Evolutionary conservation across 2,329 filamentous ascomycete species (phyloP).

Genomic region (Trichoderma asperellum): DNA sequence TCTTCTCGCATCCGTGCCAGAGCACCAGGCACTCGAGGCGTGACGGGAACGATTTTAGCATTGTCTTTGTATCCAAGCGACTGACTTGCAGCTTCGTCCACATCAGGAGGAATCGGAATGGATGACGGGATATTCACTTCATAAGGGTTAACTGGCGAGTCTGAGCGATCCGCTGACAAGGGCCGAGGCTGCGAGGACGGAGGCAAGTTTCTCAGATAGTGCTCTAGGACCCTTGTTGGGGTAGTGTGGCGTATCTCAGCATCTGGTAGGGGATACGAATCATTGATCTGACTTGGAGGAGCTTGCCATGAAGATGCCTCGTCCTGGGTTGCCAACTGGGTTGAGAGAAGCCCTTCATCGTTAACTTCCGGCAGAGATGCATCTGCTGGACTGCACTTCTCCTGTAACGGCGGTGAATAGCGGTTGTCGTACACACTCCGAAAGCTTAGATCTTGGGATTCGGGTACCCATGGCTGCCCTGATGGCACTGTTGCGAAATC

Average conservation of each 20-base stretch:
- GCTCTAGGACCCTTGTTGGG: conserved; percentile 55
- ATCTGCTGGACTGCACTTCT: not conserved
- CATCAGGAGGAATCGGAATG: conserved; percentile 31
- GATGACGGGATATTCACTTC: conserved; percentile 36
- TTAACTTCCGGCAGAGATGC: not conserved
- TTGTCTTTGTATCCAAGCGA: conserved; percentile 21
- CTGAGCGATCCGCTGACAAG: conserved; percentile 30
- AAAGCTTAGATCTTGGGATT: conserved; percentile 51
- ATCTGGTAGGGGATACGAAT: conserved; percentile 55
- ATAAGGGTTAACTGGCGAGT: not conserved
- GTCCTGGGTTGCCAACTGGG: conserved; percentile 10
- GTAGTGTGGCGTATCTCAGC: conserved; percentile 42
- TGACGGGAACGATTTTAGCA: conserved; percentile 37
- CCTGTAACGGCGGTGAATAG: conserved; percentile 39
- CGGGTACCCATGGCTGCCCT: conserved; percentile 36
- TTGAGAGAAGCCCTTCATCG: not conserved
- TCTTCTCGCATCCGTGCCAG: conserved; percentile 19
- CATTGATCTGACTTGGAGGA: conserved; percentile 56
- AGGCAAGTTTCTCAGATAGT: conserved; percentile 45
- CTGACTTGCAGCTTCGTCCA: conserved; percentile 12
- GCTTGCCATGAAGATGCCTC: conserved; percentile 44
- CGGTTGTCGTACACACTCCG: conserved; percentile 51
- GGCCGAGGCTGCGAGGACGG: conserved; percentile 32
- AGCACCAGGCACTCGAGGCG: conserved; percentile 26
- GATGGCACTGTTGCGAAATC: conserved; percentile 30